Evolutionary conservation across 2,329 filamentous ascomycete species (phyloP).

Genomic region (Penicillium sp.): DNA sequence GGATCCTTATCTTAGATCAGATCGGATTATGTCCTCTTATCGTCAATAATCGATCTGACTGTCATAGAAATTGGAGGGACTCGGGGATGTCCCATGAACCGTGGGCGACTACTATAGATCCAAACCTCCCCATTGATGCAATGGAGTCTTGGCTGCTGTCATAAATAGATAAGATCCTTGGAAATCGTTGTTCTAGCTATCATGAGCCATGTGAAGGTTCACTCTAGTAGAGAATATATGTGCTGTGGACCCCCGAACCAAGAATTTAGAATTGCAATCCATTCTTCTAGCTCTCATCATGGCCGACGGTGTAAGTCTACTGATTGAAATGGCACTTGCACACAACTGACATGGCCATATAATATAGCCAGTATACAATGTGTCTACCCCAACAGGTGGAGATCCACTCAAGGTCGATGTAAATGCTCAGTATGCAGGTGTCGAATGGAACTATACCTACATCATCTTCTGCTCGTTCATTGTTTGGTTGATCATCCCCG

Average conservation of each 20-base stretch:
- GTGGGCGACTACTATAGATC: neutral
- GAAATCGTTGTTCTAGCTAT: neutral
- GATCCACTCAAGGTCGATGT: slow-evolving; percentile 55
- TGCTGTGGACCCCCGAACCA: neutral
- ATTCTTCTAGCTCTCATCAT: slow-evolving; percentile 4
- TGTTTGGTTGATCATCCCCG: slow-evolving; percentile 67
- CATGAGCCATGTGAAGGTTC: neutral
- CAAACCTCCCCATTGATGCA: neutral
- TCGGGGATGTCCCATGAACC: neutral
- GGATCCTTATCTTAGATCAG: slow-evolving; percentile 12
- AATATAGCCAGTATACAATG: slow-evolving; percentile 38
- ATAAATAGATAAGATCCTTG: slow-evolving; percentile 3
- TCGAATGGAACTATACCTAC: slow-evolving; percentile 63
- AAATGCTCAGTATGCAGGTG: slow-evolving; percentile 58
- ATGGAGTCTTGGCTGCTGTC: neutral
- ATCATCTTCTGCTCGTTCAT: slow-evolving; percentile 58
- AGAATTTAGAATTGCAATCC: neutral
- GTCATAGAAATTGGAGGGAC: neutral
- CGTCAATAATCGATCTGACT: neutral
- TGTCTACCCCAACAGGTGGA: slow-evolving; percentile 53
- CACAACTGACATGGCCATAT: neutral
- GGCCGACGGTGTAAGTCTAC: slow-evolving; percentile 12
- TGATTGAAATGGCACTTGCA: neutral
- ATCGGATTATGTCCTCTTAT: neutral
- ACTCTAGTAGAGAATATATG: neutral